Conservation (phyloP, 2,329 filamentous ascomycete species). For the Alternaria hordeiaustralica region DNA sequence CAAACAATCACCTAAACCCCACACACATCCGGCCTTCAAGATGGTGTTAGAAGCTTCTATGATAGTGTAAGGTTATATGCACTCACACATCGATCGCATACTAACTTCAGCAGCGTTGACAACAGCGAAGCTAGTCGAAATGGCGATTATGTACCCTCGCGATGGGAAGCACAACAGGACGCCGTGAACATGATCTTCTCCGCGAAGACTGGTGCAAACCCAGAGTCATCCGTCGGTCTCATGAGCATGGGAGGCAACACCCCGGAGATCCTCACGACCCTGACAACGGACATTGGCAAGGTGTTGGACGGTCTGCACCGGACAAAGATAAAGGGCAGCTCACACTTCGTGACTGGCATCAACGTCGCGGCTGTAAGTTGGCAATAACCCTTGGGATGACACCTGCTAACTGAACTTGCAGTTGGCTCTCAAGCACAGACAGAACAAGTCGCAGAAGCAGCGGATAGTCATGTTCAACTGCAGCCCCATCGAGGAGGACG, state of each 20-base stretch:
- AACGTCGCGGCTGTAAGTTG: conserved; percentile 86
- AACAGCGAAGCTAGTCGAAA: conserved; percentile 99
- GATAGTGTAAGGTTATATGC: conserved; percentile 70
- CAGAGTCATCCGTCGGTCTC: conserved; percentile 93
- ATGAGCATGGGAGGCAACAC: conserved; percentile 99
- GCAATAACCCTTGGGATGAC: conserved; percentile 71
- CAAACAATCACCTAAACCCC: conserved; percentile 7
- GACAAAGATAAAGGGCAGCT: conserved; percentile 83
- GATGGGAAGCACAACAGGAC: conserved; percentile 96
- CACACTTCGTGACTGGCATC: conserved; percentile 90
- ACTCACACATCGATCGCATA: conserved; percentile 23
- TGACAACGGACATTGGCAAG: conserved; percentile 95
- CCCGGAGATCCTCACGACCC: conserved; percentile 95
- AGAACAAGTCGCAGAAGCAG: conserved; percentile 96
- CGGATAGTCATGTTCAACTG: conserved; percentile 97
- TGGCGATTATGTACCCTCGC: conserved; percentile 87
- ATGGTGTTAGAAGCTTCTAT: conserved; percentile 99
- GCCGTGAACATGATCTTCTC: conserved; percentile 95
- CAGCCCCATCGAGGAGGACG: conserved; percentile 86
- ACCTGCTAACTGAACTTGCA: conserved; percentile 59
- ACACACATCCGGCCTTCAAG: conserved; percentile 55
- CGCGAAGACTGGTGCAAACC: conserved; percentile 92
- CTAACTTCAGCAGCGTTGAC: conserved; percentile 70
- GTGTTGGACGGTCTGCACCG: conserved; percentile 86
- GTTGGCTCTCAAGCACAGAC: conserved; percentile 96